phyloP scores from a whole-genome alignment of 768 basidiomycete species.

The Trametes maxima region DNA sequence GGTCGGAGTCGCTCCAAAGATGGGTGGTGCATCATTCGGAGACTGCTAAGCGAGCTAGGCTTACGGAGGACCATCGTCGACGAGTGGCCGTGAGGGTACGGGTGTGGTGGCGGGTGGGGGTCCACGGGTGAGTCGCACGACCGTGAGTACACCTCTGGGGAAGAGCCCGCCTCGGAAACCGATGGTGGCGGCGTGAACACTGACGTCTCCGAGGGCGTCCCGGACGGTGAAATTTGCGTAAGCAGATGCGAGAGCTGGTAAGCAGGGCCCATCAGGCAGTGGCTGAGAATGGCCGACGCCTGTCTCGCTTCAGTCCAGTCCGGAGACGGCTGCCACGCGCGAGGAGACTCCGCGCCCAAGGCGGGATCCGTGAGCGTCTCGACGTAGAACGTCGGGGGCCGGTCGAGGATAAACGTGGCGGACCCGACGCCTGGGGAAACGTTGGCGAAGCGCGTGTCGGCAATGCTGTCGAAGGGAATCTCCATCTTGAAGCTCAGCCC shows the following conservation, averaged over 20 bases:
- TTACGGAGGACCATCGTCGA: constrained; percentile 8
- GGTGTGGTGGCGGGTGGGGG: not conserved
- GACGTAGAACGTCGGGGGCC: constrained; percentile 69
- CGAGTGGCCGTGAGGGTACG: not conserved
- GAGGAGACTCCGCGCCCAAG: constrained; percentile 5
- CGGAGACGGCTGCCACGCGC: constrained; percentile 59
- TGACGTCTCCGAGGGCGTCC: not conserved
- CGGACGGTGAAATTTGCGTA: constrained; percentile 41
- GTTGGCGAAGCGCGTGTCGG: constrained; percentile 57
- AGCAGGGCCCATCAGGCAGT: constrained; percentile 65
- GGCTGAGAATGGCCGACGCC: constrained; percentile 63
- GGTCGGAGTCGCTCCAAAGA: constrained; percentile 19
- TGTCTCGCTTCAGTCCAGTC: constrained; percentile 82
- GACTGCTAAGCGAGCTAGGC: constrained; percentile 20
- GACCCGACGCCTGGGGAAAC: constrained; percentile 56
- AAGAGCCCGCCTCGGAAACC: constrained; percentile 18
- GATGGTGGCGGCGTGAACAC: constrained; percentile 15
- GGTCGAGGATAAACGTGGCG: constrained; percentile 65
- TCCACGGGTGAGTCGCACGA: constrained; percentile 13
- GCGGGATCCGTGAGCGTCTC: constrained; percentile 45
- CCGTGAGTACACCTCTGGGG: constrained; percentile 18
- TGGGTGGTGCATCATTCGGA: constrained; percentile 19
- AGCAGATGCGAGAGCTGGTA: constrained; percentile 61
- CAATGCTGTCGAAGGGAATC: constrained; percentile 66
- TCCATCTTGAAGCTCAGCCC: constrained; percentile 87